Base-by-base conservation (phyloP, 208 protist genomes). In the Crithidia expoeki region DNA sequence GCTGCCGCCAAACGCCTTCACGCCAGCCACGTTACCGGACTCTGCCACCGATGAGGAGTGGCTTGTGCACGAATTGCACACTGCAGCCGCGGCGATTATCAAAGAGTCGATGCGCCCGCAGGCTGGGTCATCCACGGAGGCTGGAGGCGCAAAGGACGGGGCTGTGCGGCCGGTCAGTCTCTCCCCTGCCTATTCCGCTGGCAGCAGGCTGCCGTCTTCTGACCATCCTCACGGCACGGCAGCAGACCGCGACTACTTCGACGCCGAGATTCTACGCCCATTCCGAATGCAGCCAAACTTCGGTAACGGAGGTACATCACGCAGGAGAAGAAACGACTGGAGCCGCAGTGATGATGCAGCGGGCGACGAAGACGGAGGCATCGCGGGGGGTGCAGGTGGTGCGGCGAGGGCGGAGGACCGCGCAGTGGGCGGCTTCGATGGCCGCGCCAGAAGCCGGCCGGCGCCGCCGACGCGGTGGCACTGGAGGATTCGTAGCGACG, bases 41-140 rank as follows among this genome's bases (percentile, higher is more conserved):
- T 57, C 56, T 1, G 71, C 71, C 19, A 76, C 71, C 6, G 71
- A 76, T 33, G 71, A 76, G 46, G 55, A 69, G 63, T 76, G 71
- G 71, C 47, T 76, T 25, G 55, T 61, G 0, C 16, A 76, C 40
- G 52, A 76, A 9, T 34, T 76, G 47, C 62, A 40, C 10, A 46
- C 19, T 4, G 63, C 40, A 11, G 63, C 71, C 3, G 23, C 61
- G 12, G 63, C 32, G 36, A 71, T 76, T 62, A 34, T 76, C 12
- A 66, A 52, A 23, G 56, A 66, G 30, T 52, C 62, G 6, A 36
- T 61, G 56, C 44, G 49, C 28, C 50, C 59, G 16, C 25, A 32
- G 11, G 42, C 16, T 1, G n/a, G 11, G 6, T 1, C 14, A 30
- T 17, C 10, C 14, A 38, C 17, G 32, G 28, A 17, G 0, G 42